Evolutionary conservation across 164 flowering plant genomes (phyloP), one percentile per base, ranked within the genome.

Genomic region (Magnolia changhungtana): DNA sequence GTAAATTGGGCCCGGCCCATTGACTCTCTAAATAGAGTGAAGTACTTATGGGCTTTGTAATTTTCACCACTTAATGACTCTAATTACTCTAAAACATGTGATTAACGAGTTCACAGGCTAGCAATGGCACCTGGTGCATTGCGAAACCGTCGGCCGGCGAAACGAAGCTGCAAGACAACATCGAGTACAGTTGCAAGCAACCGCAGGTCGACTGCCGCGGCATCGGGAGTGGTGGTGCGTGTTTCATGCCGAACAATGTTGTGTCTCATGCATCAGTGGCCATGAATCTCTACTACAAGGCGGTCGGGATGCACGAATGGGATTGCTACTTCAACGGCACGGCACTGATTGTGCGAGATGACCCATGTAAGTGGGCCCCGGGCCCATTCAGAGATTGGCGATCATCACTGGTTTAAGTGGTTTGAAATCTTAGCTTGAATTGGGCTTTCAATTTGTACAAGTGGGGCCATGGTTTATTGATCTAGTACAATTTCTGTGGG

Each of bases 241-340:
- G 78, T 65, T 77, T 16, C 74, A 4, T 50, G 11, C 79, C 79
- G 0, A 70, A 77, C 75, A 72, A 64, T n/a, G 7, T 29, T 0
- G 63, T 64, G 1, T 72, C 79, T 51, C 74, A 50, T 10, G 79
- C 79, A 9, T 77, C 79, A 0, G 71, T 77, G 13, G 78, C 37
- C 29, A 75, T 75, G 73, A 75, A 75, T 59, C 73, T 75, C 55
- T 52, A 70, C 61, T 77, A 64, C 65, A 72, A 6, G 59, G 70
- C 75, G 9, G 61, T 29, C 24, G 75, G 79, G 24, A 77, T 71
- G 73, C 45, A 71, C 51, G 3, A 23, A 18, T 77, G 78, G 78
- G 59, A 71, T 7, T 77, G 78, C 70, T 50, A 63, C 52, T 77
- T 77, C 63, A 50, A 64, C 5, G 74, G 51, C 79, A 71, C 79